Percentiles rank a stretch among this genome's conserved stretches.
phyloP scores from a whole-genome alignment of 768 basidiomycete species.

The Pilatotrama ljubarskyi region DNA sequence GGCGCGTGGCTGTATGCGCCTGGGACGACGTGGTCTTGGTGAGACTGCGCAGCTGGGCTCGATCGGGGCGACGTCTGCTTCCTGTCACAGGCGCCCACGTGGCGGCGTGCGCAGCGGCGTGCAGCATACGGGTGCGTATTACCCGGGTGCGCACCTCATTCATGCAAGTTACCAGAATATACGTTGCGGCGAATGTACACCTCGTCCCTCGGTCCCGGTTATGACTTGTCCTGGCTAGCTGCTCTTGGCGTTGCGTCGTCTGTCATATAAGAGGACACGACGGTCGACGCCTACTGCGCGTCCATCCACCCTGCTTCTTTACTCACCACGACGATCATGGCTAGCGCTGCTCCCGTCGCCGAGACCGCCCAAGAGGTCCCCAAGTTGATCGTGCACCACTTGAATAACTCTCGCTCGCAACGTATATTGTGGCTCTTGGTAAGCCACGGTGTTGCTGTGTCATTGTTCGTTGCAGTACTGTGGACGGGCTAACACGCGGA shows the following conservation, averaged over 20 bases:
- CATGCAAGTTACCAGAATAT: too few species aligned
- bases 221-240: too few species aligned
- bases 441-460: not conserved
- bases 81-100: not conserved
- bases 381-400: constrained; percentile 41
- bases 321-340: constrained; percentile 14
- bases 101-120: not conserved
- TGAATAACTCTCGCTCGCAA: constrained; percentile 51
- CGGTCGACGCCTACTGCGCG: not conserved
- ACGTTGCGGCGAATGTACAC: too few species aligned
- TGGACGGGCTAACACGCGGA: not conserved
- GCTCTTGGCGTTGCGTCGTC: too few species aligned
- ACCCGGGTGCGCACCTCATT: not conserved
- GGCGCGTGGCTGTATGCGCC: not conserved
- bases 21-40: not conserved
- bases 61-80: not conserved
- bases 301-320: not conserved
- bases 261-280: not conserved
- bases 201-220: too few species aligned
- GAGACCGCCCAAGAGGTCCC: not conserved
- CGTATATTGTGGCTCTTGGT: constrained; percentile 50
- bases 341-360: not conserved
- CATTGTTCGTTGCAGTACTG: not conserved
- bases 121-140: not conserved
- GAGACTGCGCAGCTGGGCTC: not conserved